These are phyloP conservation scores for Veloboletus limbatus DNA, from an alignment of 1,284 basidiomycete species.

Conservation along the genomic window DNA sequence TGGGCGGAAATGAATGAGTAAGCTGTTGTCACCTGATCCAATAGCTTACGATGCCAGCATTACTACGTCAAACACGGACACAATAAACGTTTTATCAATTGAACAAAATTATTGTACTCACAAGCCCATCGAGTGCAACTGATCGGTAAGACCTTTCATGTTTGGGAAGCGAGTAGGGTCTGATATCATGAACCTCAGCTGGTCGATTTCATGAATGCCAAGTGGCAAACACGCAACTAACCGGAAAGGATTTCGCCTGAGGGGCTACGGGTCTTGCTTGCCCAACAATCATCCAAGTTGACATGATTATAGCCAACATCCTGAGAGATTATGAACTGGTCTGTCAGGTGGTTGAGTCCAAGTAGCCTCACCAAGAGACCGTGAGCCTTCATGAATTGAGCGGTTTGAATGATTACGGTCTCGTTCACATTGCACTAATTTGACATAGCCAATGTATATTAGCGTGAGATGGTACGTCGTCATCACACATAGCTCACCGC, in stretches of 20 bases:
- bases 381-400: slow-evolving; percentile 45
- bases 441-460: background rate
- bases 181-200: slow-evolving; percentile 3
- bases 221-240: slow-evolving; percentile 13
- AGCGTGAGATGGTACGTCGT: background rate
- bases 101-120: slow-evolving; percentile 26
- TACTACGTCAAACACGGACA: slow-evolving; percentile 29
- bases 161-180: slow-evolving; percentile 33
- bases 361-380: slow-evolving; percentile 41
- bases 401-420: slow-evolving; percentile 46
- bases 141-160: slow-evolving; percentile 50
- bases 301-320: slow-evolving; percentile 52
- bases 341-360: background rate
- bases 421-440: slow-evolving; percentile 39
- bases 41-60: slow-evolving; percentile 48
- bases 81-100: slow-evolving; percentile 1
- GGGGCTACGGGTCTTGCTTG: slow-evolving; percentile 45
- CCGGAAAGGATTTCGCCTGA: slow-evolving; percentile 48
- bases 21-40: background rate
- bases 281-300: slow-evolving; percentile 60
- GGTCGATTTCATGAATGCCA: slow-evolving; percentile 37
- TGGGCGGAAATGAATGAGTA: slow-evolving; percentile 4
- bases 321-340: slow-evolving; percentile 27
- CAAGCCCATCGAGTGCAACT: slow-evolving; percentile 52
- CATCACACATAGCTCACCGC: slow-evolving; percentile 16